These are phyloP conservation scores for Colletotrichum musae DNA, from an alignment of 2,329 filamentous ascomycete genomes.

Conservation along the genomic window DNA sequence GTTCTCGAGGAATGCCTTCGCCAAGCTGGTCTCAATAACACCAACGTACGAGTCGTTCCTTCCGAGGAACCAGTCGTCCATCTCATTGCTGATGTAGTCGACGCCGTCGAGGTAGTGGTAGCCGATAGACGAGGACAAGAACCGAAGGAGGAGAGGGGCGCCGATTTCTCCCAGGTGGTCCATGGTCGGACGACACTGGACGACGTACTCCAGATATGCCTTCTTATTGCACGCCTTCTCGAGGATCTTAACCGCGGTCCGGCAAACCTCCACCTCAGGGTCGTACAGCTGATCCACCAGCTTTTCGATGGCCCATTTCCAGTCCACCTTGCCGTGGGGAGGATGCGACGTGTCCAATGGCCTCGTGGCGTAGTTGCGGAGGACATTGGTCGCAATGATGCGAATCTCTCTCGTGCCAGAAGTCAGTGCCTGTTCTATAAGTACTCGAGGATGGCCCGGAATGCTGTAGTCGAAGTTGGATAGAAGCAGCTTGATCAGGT, in stretches of 20 bases:
- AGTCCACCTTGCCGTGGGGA: slow-evolving; percentile 64
- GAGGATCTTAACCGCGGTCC: slow-evolving; percentile 95
- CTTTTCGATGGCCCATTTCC: slow-evolving; percentile 95
- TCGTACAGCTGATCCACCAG: slow-evolving; percentile 99
- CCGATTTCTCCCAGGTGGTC: slow-evolving; percentile 98
- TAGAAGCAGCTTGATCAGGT: slow-evolving; percentile 89
- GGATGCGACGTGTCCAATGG: slow-evolving; percentile 55
- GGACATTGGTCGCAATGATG: slow-evolving; percentile 87
- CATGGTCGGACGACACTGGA: slow-evolving; percentile 93
- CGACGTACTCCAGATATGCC: slow-evolving; percentile 92
- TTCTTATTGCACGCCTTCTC: slow-evolving; percentile 98
- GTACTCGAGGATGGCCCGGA: slow-evolving; percentile 89
- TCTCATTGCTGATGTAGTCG: slow-evolving; percentile 99
- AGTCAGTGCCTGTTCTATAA: slow-evolving; percentile 94
- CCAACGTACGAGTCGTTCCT: slow-evolving; percentile 97
- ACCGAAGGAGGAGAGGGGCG: slow-evolving; percentile 90
- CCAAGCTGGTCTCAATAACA: slow-evolving; percentile 95
- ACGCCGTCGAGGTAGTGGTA: slow-evolving; percentile 97
- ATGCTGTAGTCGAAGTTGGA: slow-evolving; percentile 94
- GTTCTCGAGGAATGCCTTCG: slow-evolving; percentile 83
- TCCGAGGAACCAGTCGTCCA: slow-evolving; percentile 99
- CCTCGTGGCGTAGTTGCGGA: slow-evolving; percentile 86
- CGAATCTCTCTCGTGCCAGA: slow-evolving; percentile 92
- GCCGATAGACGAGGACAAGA: slow-evolving; percentile 94
- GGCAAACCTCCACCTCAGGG: slow-evolving; percentile 95